These are phyloP conservation scores for Panus rudis DNA, from an alignment of 768 basidiomycete species.

Conservation along the genomic window DNA sequence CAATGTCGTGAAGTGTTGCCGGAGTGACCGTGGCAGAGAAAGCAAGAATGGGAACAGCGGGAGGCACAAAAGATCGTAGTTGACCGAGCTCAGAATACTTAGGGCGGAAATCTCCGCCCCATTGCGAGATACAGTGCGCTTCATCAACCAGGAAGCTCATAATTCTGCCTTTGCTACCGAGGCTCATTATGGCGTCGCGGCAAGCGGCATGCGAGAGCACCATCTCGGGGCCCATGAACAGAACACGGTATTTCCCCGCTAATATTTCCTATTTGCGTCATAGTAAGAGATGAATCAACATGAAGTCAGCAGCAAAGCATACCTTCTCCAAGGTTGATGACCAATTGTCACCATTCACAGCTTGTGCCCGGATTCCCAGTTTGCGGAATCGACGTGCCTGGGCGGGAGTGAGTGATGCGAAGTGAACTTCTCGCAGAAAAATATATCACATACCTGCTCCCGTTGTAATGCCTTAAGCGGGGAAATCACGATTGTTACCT, in stretches of 20 bases:
- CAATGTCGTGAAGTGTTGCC: slow-evolving; percentile 15
- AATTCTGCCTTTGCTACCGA: background rate
- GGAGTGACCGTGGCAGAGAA: slow-evolving; percentile 10
- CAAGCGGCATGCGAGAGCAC: slow-evolving; percentile 9
- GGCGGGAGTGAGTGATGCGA: background rate
- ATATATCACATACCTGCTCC: slow-evolving; percentile 18
- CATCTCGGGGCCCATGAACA: slow-evolving; percentile 21
- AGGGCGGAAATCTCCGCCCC: slow-evolving; percentile 6
- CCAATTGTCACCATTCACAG: background rate
- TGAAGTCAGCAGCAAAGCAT: slow-evolving; percentile 1
- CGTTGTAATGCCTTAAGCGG: slow-evolving; percentile 17
- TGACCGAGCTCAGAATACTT: slow-evolving; percentile 2
- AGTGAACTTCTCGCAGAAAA: background rate
- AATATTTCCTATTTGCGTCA: slow-evolving; percentile 8
- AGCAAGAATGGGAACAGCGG: slow-evolving; percentile 4
- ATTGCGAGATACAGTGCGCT: slow-evolving; percentile 9
- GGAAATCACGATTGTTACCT: slow-evolving; percentile 12
- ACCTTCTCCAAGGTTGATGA: slow-evolving; percentile 22
- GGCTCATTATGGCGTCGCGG: background rate
- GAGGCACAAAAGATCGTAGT: slow-evolving; percentile 5
- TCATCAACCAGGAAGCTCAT: slow-evolving; percentile 2
- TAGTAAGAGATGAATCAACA: background rate
- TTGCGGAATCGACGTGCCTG: slow-evolving; percentile 20
- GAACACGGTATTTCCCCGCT: slow-evolving; percentile 7
- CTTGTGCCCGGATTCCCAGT: background rate